These are phyloP conservation scores for Myriosclerotinia curreyana DNA, from an alignment of 2,329 filamentous ascomycete genomes.

Conservation along the genomic window DNA sequence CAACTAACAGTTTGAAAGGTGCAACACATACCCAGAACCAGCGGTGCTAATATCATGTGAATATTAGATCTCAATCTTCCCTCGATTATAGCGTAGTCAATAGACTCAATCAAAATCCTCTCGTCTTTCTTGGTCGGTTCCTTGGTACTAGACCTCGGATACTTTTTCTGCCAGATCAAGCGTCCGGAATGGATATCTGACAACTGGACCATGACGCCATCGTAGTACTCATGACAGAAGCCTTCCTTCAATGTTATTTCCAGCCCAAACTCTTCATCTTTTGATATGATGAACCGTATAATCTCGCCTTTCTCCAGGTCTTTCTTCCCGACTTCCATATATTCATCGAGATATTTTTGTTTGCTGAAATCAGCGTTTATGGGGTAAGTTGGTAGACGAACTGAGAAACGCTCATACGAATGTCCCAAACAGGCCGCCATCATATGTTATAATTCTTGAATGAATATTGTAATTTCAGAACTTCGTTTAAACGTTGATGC, in stretches of 20 bases:
- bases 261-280: background rate
- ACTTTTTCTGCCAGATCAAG: constrained; percentile 10
- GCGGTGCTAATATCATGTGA: background rate
- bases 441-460: too few relatives aligned
- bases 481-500: background rate
- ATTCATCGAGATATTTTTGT: constrained; percentile 9
- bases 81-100: background rate
- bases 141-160: background rate
- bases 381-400: background rate
- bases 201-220: constrained; percentile 1
- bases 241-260: constrained; percentile 3
- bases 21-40: background rate
- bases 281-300: constrained; percentile 4
- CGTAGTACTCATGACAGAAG: constrained; percentile 8
- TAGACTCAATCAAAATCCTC: background rate
- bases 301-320: background rate
- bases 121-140: background rate
- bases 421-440: constrained; percentile 1
- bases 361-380: background rate
- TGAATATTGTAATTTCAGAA: background rate
- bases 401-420: constrained; percentile 7
- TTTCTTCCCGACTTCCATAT: constrained; percentile 16
- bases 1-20: background rate
- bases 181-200: background rate
- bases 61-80: background rate